Conservation (phyloP, 495 filamentous ascomycete species). For the Immersiella caudata region DNA sequence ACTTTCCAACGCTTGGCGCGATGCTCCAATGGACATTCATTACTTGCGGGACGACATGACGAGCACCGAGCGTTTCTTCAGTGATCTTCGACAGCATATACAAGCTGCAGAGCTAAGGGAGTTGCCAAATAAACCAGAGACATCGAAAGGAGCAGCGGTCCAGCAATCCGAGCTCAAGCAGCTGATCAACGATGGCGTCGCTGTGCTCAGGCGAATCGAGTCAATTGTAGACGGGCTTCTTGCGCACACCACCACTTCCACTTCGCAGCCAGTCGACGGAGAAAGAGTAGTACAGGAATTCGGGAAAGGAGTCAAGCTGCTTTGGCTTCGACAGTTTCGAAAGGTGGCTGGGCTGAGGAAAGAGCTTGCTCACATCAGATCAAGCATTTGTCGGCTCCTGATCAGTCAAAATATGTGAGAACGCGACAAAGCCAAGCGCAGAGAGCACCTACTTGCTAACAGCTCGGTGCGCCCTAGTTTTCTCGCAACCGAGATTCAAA, state of each 20-base stretch:
- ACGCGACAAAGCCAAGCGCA: neutral
- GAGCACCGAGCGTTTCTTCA: slow-evolving; percentile 5
- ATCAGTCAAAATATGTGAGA: slow-evolving; percentile 5
- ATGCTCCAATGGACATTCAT: neutral
- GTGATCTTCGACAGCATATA: neutral
- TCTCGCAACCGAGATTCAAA: neutral
- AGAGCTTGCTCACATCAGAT: neutral
- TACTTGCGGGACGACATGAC: neutral
- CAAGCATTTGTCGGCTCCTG: neutral
- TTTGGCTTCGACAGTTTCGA: neutral
- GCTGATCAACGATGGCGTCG: neutral
- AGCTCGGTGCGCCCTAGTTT: neutral
- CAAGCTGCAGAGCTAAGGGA: neutral
- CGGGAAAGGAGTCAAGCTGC: neutral
- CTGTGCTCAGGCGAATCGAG: neutral
- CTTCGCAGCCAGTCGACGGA: too few species aligned
- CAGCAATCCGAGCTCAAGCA: neutral
- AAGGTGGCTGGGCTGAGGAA: neutral
- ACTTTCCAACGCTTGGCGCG: slow-evolving; percentile 1
- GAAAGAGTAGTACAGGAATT: neutral
- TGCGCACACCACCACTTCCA: too few species aligned
- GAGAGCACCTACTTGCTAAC: neutral
- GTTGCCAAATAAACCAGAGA: neutral
- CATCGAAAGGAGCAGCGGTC: neutral
- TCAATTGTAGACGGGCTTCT: neutral